Evolutionary conservation across 2,329 filamentous ascomycete species (phyloP).

Genomic region (Thielaviopsis populi): DNA sequence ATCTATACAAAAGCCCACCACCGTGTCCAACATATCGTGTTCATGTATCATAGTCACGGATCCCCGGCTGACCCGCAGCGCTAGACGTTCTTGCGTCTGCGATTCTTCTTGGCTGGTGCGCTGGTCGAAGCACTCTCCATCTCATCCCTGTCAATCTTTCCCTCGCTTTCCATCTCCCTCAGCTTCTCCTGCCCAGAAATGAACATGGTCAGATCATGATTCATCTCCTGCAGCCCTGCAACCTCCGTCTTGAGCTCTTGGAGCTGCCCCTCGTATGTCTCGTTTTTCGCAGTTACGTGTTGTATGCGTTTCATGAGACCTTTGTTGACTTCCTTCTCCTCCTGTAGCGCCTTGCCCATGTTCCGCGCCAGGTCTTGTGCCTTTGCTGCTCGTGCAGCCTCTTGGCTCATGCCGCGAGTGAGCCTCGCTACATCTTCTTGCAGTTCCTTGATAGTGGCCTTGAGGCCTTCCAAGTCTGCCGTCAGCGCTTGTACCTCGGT

Average conservation of each 20-base stretch:
- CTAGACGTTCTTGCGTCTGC: constrained; percentile 36
- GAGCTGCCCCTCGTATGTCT: constrained; percentile 41
- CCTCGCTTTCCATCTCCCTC: constrained; percentile 50
- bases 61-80: not conserved
- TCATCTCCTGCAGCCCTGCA: constrained; percentile 66
- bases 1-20: not conserved
- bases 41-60: not conserved
- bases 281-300: constrained; percentile 50
- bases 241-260: constrained; percentile 46
- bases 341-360: constrained; percentile 60
- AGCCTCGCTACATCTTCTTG: constrained; percentile 29
- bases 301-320: constrained; percentile 71
- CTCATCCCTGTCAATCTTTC: constrained; percentile 49
- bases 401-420: constrained; percentile 49
- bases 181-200: constrained; percentile 73
- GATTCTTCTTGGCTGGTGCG: constrained; percentile 43
- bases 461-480: constrained; percentile 16
- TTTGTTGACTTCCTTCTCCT: constrained; percentile 74
- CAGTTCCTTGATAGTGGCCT: constrained; percentile 17
- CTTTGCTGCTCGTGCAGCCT: constrained; percentile 52
- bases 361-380: constrained; percentile 61
- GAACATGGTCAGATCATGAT: constrained; percentile 74
- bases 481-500: constrained; percentile 25
- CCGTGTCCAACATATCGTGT: too few species aligned
- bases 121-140: constrained; percentile 57